These are phyloP conservation scores for Leptographium flavum DNA, from an alignment of 2,329 filamentous ascomycete species.

Conservation along the genomic window DNA sequence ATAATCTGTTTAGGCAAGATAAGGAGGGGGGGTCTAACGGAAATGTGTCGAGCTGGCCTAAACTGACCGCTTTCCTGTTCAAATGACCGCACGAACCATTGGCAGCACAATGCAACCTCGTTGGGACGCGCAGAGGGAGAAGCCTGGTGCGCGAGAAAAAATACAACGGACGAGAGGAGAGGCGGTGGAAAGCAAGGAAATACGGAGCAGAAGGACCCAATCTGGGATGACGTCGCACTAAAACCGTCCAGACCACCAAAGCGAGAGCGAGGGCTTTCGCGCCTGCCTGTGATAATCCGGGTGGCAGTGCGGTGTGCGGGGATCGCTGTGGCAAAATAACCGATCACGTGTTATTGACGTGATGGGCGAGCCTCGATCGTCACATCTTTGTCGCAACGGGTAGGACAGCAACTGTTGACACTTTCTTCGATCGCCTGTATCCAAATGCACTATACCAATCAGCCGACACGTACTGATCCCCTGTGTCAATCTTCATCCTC, in stretches of 20 bases:
- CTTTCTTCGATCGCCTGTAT: no score
- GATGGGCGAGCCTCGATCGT: no score
- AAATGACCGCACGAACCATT: not conserved
- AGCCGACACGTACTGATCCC: no score
- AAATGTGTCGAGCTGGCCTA: not conserved
- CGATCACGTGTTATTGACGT: no score
- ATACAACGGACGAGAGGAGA: not conserved
- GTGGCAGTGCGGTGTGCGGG: no score
- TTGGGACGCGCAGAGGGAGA: not conserved
- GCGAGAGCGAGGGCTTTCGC: not conserved
- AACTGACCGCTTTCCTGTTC: not conserved
- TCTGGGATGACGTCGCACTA: slow-evolving; percentile 2
- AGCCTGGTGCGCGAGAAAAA: not conserved
- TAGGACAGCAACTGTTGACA: no score
- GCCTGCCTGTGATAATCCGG: not conserved
- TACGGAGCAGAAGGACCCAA: not conserved
- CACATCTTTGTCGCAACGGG: no score
- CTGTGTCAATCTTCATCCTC: not conserved
- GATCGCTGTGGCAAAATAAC: no score
- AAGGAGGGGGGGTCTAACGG: not conserved
- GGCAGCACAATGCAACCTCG: not conserved
- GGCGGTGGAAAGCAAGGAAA: not conserved
- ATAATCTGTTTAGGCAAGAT: not conserved
- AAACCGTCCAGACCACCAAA: not conserved
- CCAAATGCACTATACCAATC: no score